Evolutionary conservation across 73 alveolate species (phyloP), one percentile per base, ranked within the genome.

Genomic region (Durusdinium trenchii): DNA sequence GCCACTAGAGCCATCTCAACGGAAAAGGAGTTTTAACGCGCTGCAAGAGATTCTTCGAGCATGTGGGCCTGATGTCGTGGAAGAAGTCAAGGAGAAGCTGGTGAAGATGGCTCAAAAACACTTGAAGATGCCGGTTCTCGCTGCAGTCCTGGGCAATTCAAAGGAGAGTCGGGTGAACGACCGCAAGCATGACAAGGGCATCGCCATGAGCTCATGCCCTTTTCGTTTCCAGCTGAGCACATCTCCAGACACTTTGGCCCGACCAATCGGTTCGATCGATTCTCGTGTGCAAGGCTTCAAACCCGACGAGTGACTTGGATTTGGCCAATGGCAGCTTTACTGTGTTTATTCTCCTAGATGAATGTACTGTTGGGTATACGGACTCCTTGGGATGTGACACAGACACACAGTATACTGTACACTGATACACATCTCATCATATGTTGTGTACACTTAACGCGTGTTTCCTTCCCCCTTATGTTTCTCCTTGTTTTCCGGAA

Each of bases 211-310:
- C 46, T 14, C 45, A 28, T 79, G 90, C 71, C 73, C 92, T 48
- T 82, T 82, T 50, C 92, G 92, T 6, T 82, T 48, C 35, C 92
- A 82, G 92, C 36, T 82, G 92, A 28, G 43, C n/a, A 32, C 73
- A 3, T 18, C 48, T 20, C 92, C 92, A 6, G 92, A 82, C 40
- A 69, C 46, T 48, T 32, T 82, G 71, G 92, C 92, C n/a, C 23
- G 92, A 47, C 92, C 92, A 14, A 48, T 48, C 16, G 92, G 92
- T 35, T 35, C 71, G 14, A 45, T 71, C 4, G 92, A 82, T 48
- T 32, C 67, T 20, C 92, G 92, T 28, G 73, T 82, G 92, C 92
- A 48, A n/a, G 84, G 84, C 84, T 50, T 50, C 93, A 82, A 82
- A 36, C 93, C 93, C 2, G 93, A 82, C 42, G 75, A n/a, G n/a